Evolutionary conservation across 257 asterid species (phyloP).

Genomic region (Nicotiana undulata): DNA sequence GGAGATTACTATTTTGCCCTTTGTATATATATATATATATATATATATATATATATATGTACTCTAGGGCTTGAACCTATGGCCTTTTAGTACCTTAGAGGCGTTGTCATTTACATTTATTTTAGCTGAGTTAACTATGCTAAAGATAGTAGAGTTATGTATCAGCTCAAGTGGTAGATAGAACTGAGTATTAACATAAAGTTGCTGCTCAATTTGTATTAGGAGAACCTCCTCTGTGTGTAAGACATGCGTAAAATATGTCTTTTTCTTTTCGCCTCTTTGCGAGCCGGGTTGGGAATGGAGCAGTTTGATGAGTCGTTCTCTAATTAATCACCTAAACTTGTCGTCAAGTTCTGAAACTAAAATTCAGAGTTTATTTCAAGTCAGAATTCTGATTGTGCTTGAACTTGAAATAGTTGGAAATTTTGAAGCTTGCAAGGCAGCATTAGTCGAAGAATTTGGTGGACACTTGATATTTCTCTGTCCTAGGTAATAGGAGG

Average conservation of each 20-base stretch:
- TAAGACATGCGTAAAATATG: not conserved
- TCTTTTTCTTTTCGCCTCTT: not conserved
- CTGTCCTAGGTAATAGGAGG: not conserved
- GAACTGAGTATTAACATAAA: not conserved
- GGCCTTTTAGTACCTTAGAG: not conserved
- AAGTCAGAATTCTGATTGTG: not conserved
- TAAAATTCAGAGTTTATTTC: not conserved
- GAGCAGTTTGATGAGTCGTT: not conserved
- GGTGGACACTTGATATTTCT: not conserved
- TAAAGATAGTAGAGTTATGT: not conserved
- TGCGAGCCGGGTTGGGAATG: not conserved
- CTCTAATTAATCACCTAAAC: not conserved
- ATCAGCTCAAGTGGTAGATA: not conserved
- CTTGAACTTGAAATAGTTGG: not conserved
- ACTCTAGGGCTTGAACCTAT: no score
- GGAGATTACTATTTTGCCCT: no score
- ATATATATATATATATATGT: no score
- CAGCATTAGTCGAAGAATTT: not conserved
- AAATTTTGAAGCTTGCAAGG: not conserved
- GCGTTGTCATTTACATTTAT: not conserved
- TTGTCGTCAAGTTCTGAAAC: not conserved
- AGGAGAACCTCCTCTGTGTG: not conserved
- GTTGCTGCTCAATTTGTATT: not conserved
- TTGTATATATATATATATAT: no score
- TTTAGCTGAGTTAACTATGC: not conserved